Conservation (phyloP, 1,284 basidiomycete genomes). For the Ceratobasidium sp. region DNA sequence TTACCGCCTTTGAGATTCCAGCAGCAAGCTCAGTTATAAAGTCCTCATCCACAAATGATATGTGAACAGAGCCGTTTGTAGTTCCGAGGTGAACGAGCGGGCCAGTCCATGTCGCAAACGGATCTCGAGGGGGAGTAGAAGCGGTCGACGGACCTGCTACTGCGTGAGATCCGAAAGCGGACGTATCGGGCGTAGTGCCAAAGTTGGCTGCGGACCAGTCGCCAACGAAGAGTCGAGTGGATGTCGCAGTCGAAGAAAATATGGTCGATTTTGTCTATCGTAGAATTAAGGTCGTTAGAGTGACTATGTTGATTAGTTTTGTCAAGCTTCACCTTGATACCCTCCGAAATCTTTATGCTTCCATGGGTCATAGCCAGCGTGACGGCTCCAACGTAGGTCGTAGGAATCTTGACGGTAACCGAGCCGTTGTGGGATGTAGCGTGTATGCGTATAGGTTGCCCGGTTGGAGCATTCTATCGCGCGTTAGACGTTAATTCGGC, state of each 20-base stretch:
- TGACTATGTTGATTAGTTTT: too few relatives aligned
- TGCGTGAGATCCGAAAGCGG: constrained; percentile 3
- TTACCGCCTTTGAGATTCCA: not conserved
- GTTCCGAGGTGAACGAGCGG: constrained; percentile 15
- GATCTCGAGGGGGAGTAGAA: not conserved
- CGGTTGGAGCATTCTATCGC: constrained; percentile 10
- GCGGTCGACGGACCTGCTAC: not conserved
- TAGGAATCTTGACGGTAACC: constrained; percentile 12
- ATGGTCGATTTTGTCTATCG: constrained; percentile 11
- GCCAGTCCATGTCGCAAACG: constrained; percentile 31
- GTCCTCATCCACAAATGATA: constrained; percentile 30
- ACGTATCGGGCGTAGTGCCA: constrained; percentile 2
- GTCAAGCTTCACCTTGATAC: constrained; percentile 14
- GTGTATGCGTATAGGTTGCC: constrained; percentile 23
- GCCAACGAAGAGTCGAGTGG: constrained; percentile 23
- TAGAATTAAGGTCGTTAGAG: not conserved
- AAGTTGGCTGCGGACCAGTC: constrained; percentile 17
- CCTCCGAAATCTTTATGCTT: constrained; percentile 17
- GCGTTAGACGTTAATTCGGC: too few relatives aligned
- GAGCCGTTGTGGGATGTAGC: constrained; percentile 13
- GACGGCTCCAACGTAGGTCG: constrained; percentile 21
- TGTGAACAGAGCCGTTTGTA: not conserved
- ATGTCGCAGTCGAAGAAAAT: constrained; percentile 15
- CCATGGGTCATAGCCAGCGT: constrained; percentile 14
- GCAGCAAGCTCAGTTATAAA: constrained; percentile 2